These are phyloP conservation scores for Lantana camara DNA, from an alignment of 257 asterid genomes.

Conservation along the genomic window DNA sequence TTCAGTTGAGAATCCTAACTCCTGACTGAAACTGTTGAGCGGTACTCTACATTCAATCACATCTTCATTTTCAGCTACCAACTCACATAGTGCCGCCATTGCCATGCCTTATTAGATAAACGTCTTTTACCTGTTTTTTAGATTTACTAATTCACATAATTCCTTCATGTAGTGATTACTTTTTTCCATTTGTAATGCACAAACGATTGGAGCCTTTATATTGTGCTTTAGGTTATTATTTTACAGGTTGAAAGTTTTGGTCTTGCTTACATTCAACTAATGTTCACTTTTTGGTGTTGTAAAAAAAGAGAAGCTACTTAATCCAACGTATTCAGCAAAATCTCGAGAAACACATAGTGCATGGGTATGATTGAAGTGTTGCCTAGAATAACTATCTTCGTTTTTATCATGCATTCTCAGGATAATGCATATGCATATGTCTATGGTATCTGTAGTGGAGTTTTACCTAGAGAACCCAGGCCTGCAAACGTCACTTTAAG, in stretches of 20 bases:
- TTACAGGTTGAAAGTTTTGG: constrained; percentile 11
- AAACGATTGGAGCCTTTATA: neutral
- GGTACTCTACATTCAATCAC: constrained; percentile 48
- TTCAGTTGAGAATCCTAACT: constrained; percentile 85
- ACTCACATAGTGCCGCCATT: constrained; percentile 4
- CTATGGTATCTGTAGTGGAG: constrained; percentile 65
- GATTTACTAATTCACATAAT: neutral
- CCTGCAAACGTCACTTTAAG: constrained; percentile 77
- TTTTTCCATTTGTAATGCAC: neutral
- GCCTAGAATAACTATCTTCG: too few species aligned
- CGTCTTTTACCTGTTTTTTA: neutral
- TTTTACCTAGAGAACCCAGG: constrained; percentile 97
- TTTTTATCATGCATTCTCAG: too few species aligned
- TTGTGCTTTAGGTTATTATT: neutral
- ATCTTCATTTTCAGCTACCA: neutral
- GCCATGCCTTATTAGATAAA: neutral
- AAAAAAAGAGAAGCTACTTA: too few species aligned
- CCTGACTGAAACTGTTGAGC: constrained; percentile 78
- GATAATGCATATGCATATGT: constrained; percentile 23
- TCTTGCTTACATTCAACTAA: too few species aligned
- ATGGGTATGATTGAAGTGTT: too few species aligned
- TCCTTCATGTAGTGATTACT: too few species aligned
- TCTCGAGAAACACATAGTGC: too few species aligned
- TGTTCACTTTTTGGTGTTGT: too few species aligned
- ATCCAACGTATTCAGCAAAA: too few species aligned